These are phyloP conservation scores for Penicillium angulare DNA, from an alignment of 495 filamentous ascomycete species.

Conservation along the genomic window DNA sequence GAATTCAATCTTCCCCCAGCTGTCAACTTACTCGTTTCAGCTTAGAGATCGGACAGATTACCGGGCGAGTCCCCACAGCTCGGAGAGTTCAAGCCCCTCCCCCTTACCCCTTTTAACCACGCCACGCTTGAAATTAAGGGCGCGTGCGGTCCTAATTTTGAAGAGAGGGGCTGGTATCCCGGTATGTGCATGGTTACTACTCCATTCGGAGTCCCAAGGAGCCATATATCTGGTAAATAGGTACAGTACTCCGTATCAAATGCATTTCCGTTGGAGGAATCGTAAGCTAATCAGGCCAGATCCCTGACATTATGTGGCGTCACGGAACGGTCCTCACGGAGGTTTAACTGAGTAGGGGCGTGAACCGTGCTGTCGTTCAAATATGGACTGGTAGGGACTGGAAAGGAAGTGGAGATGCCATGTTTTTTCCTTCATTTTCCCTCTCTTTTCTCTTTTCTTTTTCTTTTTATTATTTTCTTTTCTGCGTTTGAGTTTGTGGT, in stretches of 20 bases:
- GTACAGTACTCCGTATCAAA: neutral
- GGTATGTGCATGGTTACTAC: neutral
- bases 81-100: conserved; percentile 21
- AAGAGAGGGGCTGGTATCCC: neutral
- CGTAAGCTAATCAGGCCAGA: no score
- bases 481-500: neutral
- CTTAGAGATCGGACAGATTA: conserved; percentile 34
- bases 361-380: conserved; percentile 25
- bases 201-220: neutral
- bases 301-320: conserved; percentile 21
- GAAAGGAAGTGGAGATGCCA: neutral
- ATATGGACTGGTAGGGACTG: neutral
- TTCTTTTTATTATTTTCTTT: neutral
- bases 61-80: conserved; percentile 28
- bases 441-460: conserved; percentile 4
- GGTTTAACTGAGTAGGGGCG: conserved; percentile 22
- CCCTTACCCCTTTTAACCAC: conserved; percentile 10
- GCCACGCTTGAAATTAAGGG: conserved; percentile 9
- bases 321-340: conserved; percentile 21
- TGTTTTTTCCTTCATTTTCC: neutral
- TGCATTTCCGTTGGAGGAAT: neutral
- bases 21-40: neutral
- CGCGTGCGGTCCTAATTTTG: conserved; percentile 9
- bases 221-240: neutral
- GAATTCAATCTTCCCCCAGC: no score